These are phyloP conservation scores for Microdochium bolleyi DNA, from an alignment of 2,329 filamentous ascomycete species.

Conservation along the genomic window DNA sequence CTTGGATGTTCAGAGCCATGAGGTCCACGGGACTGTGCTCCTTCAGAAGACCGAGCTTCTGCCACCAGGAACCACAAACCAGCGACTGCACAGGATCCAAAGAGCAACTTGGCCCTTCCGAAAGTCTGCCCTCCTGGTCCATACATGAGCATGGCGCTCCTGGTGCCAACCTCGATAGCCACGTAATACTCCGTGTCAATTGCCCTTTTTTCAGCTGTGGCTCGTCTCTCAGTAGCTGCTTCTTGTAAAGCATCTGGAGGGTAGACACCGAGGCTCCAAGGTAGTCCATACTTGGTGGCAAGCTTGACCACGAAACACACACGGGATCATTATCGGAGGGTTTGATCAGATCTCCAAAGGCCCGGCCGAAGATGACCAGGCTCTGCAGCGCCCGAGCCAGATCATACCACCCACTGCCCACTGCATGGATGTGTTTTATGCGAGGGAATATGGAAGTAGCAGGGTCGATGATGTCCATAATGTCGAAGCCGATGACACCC, in stretches of 20 bases:
- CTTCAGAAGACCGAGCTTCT: not conserved
- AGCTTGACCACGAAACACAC: not conserved
- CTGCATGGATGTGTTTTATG: not conserved
- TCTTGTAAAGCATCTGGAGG: not conserved
- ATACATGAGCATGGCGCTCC: not conserved
- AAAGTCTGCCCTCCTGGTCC: not conserved
- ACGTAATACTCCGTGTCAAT: not conserved
- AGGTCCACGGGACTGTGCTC: not conserved
- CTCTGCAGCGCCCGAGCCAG: not conserved
- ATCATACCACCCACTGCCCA: not conserved
- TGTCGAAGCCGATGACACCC: not conserved
- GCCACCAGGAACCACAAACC: not conserved
- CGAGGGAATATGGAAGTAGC: not conserved
- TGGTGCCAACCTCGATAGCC: not conserved
- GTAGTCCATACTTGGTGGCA: not conserved
- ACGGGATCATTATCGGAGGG: not conserved
- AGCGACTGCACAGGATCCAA: not conserved
- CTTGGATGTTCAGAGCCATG: not conserved
- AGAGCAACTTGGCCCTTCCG: not conserved
- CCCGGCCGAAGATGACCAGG: not conserved
- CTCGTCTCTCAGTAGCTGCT: not conserved
- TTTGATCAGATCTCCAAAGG: not conserved
- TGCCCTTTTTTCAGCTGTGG: not conserved
- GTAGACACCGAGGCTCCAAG: not conserved
- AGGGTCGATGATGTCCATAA: not conserved